Evolutionary conservation across 2,329 filamentous ascomycete species (phyloP), one percentile per base, ranked within the genome.

Genomic region (Phialocephala sp.): DNA sequence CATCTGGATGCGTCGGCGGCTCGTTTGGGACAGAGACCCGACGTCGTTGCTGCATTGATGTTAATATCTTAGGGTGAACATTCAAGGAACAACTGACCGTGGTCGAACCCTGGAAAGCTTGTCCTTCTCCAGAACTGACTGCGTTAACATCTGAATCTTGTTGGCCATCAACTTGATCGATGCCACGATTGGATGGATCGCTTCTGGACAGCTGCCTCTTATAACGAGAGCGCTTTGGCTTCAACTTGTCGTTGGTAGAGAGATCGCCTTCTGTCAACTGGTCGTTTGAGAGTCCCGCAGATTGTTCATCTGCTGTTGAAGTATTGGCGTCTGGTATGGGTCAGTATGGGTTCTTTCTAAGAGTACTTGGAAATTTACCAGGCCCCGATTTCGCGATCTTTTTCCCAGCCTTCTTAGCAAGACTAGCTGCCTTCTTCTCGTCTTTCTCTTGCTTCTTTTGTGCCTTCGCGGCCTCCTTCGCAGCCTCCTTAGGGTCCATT

Each of bases 11-110:
- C 22, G 66, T 45, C 22, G 70, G 70, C 5, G 70, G 71, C 52
- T 76, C 73, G 70, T 70, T 73, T 55, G 73, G 73, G 32, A 72
- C 72, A 32, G 73, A 75, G 15, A 75, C 73, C 2, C 73, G 72
- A 59, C 72, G 72, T 39, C 59, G 64, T 62, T 73, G 68, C 67
- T 72, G 55, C 50, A 35, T 9, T n/a, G 2, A 35, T 59, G 27
- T 72, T 37, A 70, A 64, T 56, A 60, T 60, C 50, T n/a, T 60
- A 68, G 22, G 24, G 39, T n/a, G 52, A 52, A 22, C 36, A 43
- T 18, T 4, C 18, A 27, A 12, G 60, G 61, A 22, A 15, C n/a
- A 8, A 63, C 63, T 58, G 65, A 71, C 70, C 45, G 54, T 41
- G 60, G 63, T 32, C 22, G 60, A 27, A 59, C 41, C 54, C 56